Evolutionary conservation across 1,139 yeast species (phyloP).

Genomic region (Hansenula sp.): DNA sequence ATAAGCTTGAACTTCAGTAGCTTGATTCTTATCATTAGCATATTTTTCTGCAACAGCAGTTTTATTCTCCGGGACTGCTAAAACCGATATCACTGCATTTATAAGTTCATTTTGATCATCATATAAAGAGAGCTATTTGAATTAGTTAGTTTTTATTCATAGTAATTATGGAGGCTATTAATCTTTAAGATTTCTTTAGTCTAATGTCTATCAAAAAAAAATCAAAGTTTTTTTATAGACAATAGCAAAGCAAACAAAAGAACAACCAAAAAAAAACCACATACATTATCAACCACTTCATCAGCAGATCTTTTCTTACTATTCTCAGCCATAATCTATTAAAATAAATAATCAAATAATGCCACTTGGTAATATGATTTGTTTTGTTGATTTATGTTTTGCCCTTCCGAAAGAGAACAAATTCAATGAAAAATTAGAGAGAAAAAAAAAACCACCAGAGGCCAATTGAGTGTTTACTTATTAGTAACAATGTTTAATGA

Average conservation of each 20-base stretch:
- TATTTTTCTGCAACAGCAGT: constrained; percentile 43
- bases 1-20: constrained; percentile 90
- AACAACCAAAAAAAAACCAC: neutral
- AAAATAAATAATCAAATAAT: no score
- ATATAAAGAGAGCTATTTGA: constrained; percentile 11
- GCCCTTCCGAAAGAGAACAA: neutral
- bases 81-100: constrained; percentile 38
- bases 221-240: no score
- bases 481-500: no score
- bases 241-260: neutral
- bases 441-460: neutral
- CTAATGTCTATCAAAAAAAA: no score
- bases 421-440: neutral
- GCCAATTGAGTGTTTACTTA: neutral
- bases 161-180: neutral
- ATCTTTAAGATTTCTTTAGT: no score
- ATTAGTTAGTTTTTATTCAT: neutral
- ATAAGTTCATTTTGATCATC: constrained; percentile 31
- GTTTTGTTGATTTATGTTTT: neutral
- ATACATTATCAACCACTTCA: constrained; percentile 10
- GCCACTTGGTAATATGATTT: no score
- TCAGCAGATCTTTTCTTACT: constrained; percentile 14
- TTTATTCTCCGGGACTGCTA: constrained; percentile 39
- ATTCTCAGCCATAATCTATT: constrained; percentile 12
- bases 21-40: constrained; percentile 68